phyloP scores from a whole-genome alignment of 169 alveolate genomes.

The Cryptosporidium viatorum region DNA sequence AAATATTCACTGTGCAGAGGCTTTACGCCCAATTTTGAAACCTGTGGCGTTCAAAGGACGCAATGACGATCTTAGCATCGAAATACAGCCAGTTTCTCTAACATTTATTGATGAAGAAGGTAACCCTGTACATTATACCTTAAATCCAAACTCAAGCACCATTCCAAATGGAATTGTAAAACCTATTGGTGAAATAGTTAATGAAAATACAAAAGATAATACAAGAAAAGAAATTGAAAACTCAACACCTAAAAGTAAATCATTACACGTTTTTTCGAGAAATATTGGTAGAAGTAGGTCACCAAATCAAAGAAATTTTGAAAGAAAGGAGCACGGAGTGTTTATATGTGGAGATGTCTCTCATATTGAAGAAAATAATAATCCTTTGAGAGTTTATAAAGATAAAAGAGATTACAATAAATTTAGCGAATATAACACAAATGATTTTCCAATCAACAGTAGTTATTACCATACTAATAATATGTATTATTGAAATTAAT shows the following conservation, averaged over 20 bases:
- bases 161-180: constrained; percentile 51
- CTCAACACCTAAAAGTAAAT: not conserved
- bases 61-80: constrained; percentile 2
- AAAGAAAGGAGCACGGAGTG: constrained; percentile 57
- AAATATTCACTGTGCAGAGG: constrained; percentile 44
- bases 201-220: not conserved
- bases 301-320: not conserved
- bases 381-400: constrained; percentile 1
- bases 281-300: constrained; percentile 68
- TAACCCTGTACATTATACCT: constrained; percentile 43
- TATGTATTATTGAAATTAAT: not conserved
- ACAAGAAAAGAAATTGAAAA: not conserved
- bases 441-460: not conserved
- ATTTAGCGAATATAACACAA: not conserved
- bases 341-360: constrained; percentile 24
- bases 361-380: not conserved
- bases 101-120: constrained; percentile 63
- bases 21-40: constrained; percentile 39
- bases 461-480: not conserved
- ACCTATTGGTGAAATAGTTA: constrained; percentile 22
- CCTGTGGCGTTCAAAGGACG: constrained; percentile 35
- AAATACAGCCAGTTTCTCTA: constrained; percentile 60
- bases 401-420: constrained; percentile 15
- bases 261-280: constrained; percentile 49
- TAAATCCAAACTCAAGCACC: constrained; percentile 21